phyloP scores from a whole-genome alignment of 163 green algal genomes.

The Chloromonas sp. region DNA sequence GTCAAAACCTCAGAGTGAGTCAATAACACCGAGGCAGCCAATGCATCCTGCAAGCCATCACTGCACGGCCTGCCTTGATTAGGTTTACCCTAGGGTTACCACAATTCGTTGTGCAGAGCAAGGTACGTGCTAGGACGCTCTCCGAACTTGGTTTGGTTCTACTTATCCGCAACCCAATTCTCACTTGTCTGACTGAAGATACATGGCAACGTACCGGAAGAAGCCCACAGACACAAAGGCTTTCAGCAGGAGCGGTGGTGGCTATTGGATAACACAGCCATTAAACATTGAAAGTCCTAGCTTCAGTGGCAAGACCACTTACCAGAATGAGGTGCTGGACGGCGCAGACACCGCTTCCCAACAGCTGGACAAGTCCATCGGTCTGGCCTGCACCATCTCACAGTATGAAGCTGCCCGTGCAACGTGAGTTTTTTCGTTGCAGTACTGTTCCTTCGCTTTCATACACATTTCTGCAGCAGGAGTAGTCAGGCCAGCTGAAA shows the following conservation, averaged over 20 bases:
- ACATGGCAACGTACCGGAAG: constrained; percentile 14
- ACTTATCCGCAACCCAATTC: no score
- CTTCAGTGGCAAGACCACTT: constrained; percentile 32
- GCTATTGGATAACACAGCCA: constrained; percentile 41
- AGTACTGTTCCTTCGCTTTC: neutral
- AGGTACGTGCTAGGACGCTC: no score
- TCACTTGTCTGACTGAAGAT: neutral
- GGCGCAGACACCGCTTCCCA: constrained; percentile 11
- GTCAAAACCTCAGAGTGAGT: neutral
- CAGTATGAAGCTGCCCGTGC: constrained; percentile 30
- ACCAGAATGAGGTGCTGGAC: constrained; percentile 29
- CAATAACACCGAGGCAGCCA: no score
- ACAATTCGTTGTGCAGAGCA: no score
- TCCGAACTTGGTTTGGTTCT: no score
- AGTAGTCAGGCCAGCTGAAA: no score
- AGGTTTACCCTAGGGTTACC: no score
- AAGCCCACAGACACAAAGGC: constrained; percentile 22
- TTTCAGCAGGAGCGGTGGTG: constrained; percentile 30
- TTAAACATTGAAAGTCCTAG: neutral
- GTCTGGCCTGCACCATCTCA: constrained; percentile 22
- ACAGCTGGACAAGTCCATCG: constrained; percentile 21
- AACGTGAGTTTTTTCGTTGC: neutral
- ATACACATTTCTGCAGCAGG: no score
- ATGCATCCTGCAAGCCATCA: no score
- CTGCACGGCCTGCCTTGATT: no score